Base-by-base conservation (phyloP, 352 stramenopile species). In the Stephanocyclus meneghinianus region DNA sequence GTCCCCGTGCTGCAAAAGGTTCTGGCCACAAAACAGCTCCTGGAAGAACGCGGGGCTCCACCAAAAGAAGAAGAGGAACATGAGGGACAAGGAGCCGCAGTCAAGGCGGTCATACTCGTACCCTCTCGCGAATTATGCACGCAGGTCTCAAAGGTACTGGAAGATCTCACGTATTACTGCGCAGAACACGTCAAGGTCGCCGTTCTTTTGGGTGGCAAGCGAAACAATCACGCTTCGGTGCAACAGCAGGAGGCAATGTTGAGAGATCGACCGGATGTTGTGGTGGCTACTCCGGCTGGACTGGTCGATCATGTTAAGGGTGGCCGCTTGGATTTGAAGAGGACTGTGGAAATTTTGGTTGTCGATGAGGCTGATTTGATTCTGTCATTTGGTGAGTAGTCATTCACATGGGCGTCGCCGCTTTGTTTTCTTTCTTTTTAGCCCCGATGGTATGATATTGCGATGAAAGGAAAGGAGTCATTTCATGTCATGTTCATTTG, bases 361-460 rank as follows among this genome's bases (percentile, higher is more conserved):
- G 97, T 99, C 66, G 97, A 99, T 81, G 97, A 99, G 85, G 97
- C 97, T 16, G 97, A 99, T 90, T 86, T 99, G 44, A 96, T 99
- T 74, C 92, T 99, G 16, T 98, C 95, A 29, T 99, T 98, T 88
- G 95, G 96, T 78, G 94, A 98, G 80, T 81, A n/a, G 87, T 47
- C 21, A 26, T 26, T 68, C 80, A n/a, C 44, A 77, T 77, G 35
- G 35, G 1, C 18, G 18, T 53, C 51, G 29, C 30, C 37, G 30
- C 40, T 61, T 44, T 50, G 16, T 61, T 51, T 18, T 30, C 32
- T 42, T 57, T 32, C 29, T 45, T 51, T 18, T 2, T 48, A 30
- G 50, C 16, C 26, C 29, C 62, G 18, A 51, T 56, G 56, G 45
- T 56, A 48, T 35, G 30, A 70, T 18, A 21, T 13, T 2, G n/a